Evolutionary conservation across 1,284 basidiomycete species (phyloP), one percentile per base, ranked within the genome.

Genomic region (Sporisorium scitamineum): DNA sequence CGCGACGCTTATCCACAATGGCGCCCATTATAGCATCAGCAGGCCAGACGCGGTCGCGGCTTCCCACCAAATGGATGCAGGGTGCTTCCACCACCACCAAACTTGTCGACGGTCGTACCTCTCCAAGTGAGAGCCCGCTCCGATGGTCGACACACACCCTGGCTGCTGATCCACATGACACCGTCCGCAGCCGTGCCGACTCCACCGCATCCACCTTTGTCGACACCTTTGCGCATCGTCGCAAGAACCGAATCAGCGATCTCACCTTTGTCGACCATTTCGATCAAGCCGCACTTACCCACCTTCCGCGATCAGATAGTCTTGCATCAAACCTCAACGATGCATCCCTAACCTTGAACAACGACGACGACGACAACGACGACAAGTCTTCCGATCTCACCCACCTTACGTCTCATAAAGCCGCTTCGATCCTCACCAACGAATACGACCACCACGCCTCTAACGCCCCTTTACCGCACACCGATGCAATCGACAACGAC

Each of bases 181-280:
- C 63, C 16, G 26, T 75, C 8, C 67, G 72, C 26, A 69, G 66
- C 18, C 66, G 71, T 9, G 59, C 66, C 37, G 66, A 70, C 41
- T 66, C 66, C 22, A 74, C 62, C 39, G 58, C 65, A 20, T 69
- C 58, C n/a, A 70, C 69, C 11, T 71, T 55, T 39, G 69, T 71
- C 31, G 72, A 75, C 32, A 70, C 67, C 16, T 75, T 75, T 53
- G 67, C 72, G 3, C 67, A 66, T 34, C 67, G 72, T 22, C 67
- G 72, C 32, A 70, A 64, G 62, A 70, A 61, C 42, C 59, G 72
- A 20, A 32, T 75, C 60, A 75, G 72, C 60, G 72, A 70, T 34
- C 56, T 75, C 48, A 70, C 72, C 20, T 67, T 37, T 31, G 58
- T 75, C 2, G 67, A 75, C 24, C 55, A 55, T 11, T 26, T 58